Conservation (phyloP, 2,329 filamentous ascomycete species). For the Microsporum audouinii region DNA sequence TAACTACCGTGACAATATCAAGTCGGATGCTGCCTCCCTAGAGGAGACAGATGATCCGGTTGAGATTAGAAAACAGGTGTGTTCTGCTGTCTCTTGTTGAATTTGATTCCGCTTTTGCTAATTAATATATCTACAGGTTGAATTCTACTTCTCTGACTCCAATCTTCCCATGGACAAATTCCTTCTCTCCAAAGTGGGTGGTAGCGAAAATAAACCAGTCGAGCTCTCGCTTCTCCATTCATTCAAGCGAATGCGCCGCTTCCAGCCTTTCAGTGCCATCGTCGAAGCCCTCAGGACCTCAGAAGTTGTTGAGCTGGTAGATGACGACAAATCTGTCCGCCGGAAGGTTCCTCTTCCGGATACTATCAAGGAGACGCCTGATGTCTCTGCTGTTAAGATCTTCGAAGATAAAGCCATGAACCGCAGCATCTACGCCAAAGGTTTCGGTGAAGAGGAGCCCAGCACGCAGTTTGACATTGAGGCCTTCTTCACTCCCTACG, state of each 20-base stretch:
- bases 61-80: constrained; percentile 67
- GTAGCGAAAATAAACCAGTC: constrained; percentile 63
- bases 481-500: constrained; percentile 74
- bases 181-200: constrained; percentile 66
- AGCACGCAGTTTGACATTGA: constrained; percentile 90
- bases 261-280: constrained; percentile 75
- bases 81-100: not conserved
- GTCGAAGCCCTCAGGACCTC: constrained; percentile 74
- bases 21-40: constrained; percentile 57
- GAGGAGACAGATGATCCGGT: constrained; percentile 64
- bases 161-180: constrained; percentile 85
- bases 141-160: constrained; percentile 90
- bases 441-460: constrained; percentile 74
- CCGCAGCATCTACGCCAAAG: constrained; percentile 81
- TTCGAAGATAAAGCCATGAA: constrained; percentile 56
- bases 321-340: constrained; percentile 59
- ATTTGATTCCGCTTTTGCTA: constrained; percentile 5
- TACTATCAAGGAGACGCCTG: constrained; percentile 43
- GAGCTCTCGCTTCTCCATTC: constrained; percentile 63
- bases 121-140: constrained; percentile 47
- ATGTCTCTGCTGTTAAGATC: constrained; percentile 42
- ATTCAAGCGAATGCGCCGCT: constrained; percentile 94
- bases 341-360: constrained; percentile 61
- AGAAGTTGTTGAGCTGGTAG: constrained; percentile 58
- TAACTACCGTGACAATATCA: constrained; percentile 46